phyloP scores from a whole-genome alignment of 257 asterid genomes.

The Leptodermis oblonga region DNA sequence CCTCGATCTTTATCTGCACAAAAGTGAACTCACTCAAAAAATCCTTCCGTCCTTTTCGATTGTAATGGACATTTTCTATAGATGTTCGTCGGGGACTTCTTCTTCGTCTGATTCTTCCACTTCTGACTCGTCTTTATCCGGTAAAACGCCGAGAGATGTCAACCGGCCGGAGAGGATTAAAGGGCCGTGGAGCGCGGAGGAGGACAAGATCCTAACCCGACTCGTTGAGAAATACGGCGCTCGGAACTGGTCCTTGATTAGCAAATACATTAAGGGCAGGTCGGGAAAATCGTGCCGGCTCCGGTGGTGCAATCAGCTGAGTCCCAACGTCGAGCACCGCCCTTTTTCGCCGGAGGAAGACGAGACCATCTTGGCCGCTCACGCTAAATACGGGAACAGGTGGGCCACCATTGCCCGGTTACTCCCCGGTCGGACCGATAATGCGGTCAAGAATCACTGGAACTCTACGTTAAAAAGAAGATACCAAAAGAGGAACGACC shows the following conservation, averaged over 20 bases:
- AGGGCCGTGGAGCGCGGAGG: constrained; percentile 95
- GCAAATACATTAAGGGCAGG: constrained; percentile 70
- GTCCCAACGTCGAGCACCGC: constrained; percentile 77
- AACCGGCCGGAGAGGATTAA: constrained; percentile 44
- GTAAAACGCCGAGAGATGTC: constrained; percentile 15
- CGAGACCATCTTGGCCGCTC: constrained; percentile 62
- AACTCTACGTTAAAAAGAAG: constrained; percentile 67
- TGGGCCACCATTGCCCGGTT: constrained; percentile 91
- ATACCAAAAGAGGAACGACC: constrained; percentile 11
- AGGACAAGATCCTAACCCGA: constrained; percentile 64
- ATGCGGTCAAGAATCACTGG: constrained; percentile 85
- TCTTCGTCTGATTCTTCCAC: constrained; percentile 50
- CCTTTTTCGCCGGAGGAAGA: constrained; percentile 72
- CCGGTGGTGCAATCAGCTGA: constrained; percentile 85
- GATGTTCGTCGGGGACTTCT: constrained; percentile 49
- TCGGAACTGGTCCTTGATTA: constrained; percentile 71
- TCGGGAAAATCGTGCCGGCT: constrained; percentile 81
- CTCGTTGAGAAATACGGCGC: constrained; percentile 70
- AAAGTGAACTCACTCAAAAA: background rate
- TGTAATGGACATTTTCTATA: constrained; percentile 35
- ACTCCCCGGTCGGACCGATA: constrained; percentile 84
- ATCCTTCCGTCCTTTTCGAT: background rate
- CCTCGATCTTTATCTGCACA: background rate
- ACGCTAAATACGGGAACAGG: constrained; percentile 54
- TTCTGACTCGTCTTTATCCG: constrained; percentile 43